phyloP scores from a whole-genome alignment of 768 basidiomycete genomes.

The Xerocomus potaroensis region DNA sequence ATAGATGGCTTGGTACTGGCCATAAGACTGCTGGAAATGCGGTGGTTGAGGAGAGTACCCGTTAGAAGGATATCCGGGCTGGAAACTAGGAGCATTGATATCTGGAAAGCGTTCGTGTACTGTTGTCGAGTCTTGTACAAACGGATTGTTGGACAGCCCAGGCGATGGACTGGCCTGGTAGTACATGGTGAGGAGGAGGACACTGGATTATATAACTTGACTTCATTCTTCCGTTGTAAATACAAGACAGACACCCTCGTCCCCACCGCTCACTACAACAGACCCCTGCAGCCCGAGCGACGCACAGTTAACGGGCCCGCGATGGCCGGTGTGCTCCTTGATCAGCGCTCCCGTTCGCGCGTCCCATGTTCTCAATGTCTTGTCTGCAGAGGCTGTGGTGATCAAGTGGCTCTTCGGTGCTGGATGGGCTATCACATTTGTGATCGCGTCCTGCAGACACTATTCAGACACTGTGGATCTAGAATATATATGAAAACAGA shows the following conservation, averaged over 20 bases:
- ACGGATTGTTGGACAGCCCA: constrained; percentile 61
- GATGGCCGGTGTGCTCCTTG: constrained; percentile 80
- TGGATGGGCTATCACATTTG: constrained; percentile 71
- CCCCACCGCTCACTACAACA: constrained; percentile 82
- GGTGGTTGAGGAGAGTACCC: constrained; percentile 31
- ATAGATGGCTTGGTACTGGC: no score
- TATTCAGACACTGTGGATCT: constrained; percentile 3
- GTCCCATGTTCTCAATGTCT: constrained; percentile 88
- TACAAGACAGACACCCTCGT: constrained; percentile 84
- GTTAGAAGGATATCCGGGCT: constrained; percentile 13
- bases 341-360: constrained; percentile 76
- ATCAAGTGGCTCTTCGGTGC: constrained; percentile 71
- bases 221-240: constrained; percentile 55
- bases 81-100: constrained; percentile 35
- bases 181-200: constrained; percentile 34
- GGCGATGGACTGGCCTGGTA: constrained; percentile 8
- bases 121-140: constrained; percentile 49
- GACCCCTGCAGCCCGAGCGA: constrained; percentile 66
- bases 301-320: constrained; percentile 68
- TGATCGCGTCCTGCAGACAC: constrained; percentile 73
- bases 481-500: constrained; percentile 32
- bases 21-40: constrained; percentile 35
- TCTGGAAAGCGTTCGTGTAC: constrained; percentile 61
- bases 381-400: constrained; percentile 85
- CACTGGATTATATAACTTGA: constrained; percentile 20